A percentile compares a stretch with the other conserved stretches of the same genome.
Evolutionary conservation across 2,329 filamentous ascomycete species (phyloP).

Genomic region (Trichoderma pleuroti): DNA sequence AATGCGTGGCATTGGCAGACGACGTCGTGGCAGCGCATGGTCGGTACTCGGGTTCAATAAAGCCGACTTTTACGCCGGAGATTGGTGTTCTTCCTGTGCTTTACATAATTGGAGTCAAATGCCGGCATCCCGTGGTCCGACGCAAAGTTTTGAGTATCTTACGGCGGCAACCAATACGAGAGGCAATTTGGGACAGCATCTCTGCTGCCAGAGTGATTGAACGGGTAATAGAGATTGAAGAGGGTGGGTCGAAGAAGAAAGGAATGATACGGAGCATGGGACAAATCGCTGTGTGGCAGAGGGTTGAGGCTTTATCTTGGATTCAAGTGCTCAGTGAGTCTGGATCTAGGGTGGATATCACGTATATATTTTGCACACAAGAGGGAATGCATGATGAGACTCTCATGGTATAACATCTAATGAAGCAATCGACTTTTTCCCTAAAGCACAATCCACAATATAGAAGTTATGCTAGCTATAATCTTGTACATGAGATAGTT

Average conservation of each 20-base stretch:
- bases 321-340: not conserved
- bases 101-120: conserved; percentile 1
- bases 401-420: not conserved
- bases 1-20: not conserved
- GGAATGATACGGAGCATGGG: not conserved
- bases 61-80: conserved; percentile 4
- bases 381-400: not conserved
- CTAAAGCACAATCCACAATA: too few relatives aligned
- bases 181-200: conserved; percentile 4
- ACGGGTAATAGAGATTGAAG: not conserved
- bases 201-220: not conserved
- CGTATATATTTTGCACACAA: not conserved
- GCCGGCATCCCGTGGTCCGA: not conserved
- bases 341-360: not conserved
- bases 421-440: not conserved
- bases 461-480: too few relatives aligned
- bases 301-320: not conserved
- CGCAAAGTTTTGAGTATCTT: not conserved
- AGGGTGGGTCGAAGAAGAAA: not conserved
- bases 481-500: too few relatives aligned
- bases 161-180: not conserved
- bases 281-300: not conserved
- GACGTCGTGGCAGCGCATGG: not conserved
- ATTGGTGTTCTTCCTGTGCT: not conserved
- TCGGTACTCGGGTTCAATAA: not conserved